These are phyloP conservation scores for Ceratobasidium theobromae DNA, from an alignment of 1,284 basidiomycete genomes.

Conservation along the genomic window DNA sequence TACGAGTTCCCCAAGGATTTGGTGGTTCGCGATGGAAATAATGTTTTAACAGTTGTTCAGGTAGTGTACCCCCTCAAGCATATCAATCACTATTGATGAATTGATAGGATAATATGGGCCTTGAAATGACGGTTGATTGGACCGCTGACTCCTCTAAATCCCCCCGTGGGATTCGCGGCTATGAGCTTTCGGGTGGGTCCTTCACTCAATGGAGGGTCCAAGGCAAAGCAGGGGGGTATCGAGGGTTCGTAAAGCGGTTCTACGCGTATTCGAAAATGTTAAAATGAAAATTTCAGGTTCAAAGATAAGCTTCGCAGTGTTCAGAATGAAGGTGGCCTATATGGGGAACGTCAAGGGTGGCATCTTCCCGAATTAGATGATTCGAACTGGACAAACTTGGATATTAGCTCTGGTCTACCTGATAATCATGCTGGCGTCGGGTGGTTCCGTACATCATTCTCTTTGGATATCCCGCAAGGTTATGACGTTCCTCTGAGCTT, in stretches of 20 bases:
- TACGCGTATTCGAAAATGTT: neutral
- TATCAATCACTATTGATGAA: slow-evolving; percentile 1
- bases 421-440: slow-evolving; percentile 61
- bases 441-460: slow-evolving; percentile 75
- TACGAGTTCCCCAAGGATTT: slow-evolving; percentile 62
- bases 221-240: slow-evolving; percentile 78
- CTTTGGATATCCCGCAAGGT: slow-evolving; percentile 57
- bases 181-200: slow-evolving; percentile 58
- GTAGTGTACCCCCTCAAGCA: slow-evolving; percentile 43
- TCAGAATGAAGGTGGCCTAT: slow-evolving; percentile 79
- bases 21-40: slow-evolving; percentile 56
- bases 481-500: slow-evolving; percentile 68
- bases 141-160: slow-evolving; percentile 54
- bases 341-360: slow-evolving; percentile 77
- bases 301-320: slow-evolving; percentile 68
- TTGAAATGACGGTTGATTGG: slow-evolving; percentile 57
- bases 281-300: slow-evolving; percentile 47
- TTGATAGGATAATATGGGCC: slow-evolving; percentile 74
- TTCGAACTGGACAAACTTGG: slow-evolving; percentile 57
- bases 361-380: slow-evolving; percentile 75
- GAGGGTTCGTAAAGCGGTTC: slow-evolving; percentile 48
- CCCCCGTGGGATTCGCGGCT: slow-evolving; percentile 77
- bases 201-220: slow-evolving; percentile 77
- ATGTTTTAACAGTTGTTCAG: slow-evolving; percentile 74
- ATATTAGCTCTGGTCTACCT: slow-evolving; percentile 60